Conservation (phyloP, 176 grass and related monocot genomes). For the Zoysia japonica region DNA sequence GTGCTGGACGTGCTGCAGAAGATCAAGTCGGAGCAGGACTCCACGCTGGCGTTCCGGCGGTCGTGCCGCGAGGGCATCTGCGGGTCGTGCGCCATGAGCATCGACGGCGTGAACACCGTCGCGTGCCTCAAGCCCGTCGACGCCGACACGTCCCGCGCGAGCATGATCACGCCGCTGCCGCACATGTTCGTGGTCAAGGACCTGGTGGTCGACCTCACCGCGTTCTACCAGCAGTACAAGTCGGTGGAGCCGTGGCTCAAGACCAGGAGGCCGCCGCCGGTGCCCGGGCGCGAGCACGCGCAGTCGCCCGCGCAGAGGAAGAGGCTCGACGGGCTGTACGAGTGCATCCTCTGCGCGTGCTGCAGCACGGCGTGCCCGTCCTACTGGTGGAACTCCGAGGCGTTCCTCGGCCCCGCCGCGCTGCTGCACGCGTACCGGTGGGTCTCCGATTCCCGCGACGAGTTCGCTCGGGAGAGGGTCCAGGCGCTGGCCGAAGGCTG, state of each 20-base stretch:
- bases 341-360: conserved; percentile 81
- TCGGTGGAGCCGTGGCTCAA: conserved; percentile 38
- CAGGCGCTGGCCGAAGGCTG: conserved; percentile 67
- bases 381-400: conserved; percentile 88
- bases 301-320: conserved; percentile 57
- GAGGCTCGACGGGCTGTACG: conserved; percentile 74
- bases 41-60: conserved; percentile 60
- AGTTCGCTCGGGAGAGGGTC: conserved; percentile 55
- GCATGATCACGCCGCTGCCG: conserved; percentile 72
- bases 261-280: background rate
- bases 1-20: conserved; percentile 73
- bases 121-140: conserved; percentile 69
- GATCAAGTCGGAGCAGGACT: conserved; percentile 74
- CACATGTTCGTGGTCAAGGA: conserved; percentile 84
- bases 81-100: conserved; percentile 76
- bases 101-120: conserved; percentile 74
- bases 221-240: conserved; percentile 87
- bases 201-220: conserved; percentile 72
- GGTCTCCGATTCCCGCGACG: conserved; percentile 66
- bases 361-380: conserved; percentile 74
- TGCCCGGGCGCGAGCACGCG: conserved; percentile 9
- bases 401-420: conserved; percentile 60
- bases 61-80: conserved; percentile 84
- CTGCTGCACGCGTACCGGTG: conserved; percentile 67
- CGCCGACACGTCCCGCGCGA: conserved; percentile 39